phyloP scores from a whole-genome alignment of 257 asterid genomes.

The Datura wrightii region DNA sequence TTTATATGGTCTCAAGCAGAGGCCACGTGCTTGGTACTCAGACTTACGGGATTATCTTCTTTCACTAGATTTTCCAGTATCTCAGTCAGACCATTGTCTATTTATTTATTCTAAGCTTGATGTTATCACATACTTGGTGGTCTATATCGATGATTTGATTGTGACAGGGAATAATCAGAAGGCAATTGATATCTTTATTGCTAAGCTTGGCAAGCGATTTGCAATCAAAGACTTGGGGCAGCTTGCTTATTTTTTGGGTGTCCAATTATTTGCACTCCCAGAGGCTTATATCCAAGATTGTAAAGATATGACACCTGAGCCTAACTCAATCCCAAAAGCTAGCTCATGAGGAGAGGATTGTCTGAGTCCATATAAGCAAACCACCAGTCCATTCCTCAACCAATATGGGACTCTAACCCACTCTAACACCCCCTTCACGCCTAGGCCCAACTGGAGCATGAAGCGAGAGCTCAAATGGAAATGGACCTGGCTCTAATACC shows the following conservation, averaged over 20 bases:
- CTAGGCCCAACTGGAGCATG: no score
- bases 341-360: no score
- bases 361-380: no score
- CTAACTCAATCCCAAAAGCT: no score
- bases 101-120: background rate
- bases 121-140: background rate
- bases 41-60: background rate
- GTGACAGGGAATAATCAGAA: background rate
- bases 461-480: no score
- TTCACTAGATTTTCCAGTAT: background rate
- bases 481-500: no score
- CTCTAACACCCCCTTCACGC: no score
- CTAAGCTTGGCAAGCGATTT: background rate
- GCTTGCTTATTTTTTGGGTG: background rate
- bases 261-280: background rate
- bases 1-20: slow-evolving; percentile 27
- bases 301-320: no score
- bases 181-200: background rate
- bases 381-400: no score
- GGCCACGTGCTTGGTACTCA: background rate
- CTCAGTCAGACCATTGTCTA: background rate
- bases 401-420: no score
- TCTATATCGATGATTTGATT: background rate
- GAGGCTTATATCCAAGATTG: background rate
- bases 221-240: background rate